Evolutionary conservation across 2,329 filamentous ascomycete species (phyloP), one percentile per base, ranked within the genome.

Genomic region (Torrubiellomyces zombiae): DNA sequence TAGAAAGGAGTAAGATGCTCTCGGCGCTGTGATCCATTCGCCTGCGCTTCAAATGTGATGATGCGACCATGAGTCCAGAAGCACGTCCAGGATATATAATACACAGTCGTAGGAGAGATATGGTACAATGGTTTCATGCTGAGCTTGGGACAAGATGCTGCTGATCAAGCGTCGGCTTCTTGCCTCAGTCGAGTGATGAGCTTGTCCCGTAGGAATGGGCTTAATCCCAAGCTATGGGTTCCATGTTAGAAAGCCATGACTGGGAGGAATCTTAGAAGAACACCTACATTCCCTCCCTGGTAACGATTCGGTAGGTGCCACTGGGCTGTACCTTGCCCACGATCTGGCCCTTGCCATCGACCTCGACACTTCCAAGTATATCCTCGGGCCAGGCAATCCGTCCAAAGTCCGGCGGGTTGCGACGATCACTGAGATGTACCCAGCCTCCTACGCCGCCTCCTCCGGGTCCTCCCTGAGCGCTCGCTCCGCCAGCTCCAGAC

Each of bases 331-430:
- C 65, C 33, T 58, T 60, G 13, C 67, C 67, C 14, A 72, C 51
- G 25, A 75, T 63, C 15, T 60, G 42, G 0, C 73, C 73, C 6
- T 48, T 34, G 2, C 54, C 56, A 39, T 75, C 58, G 5, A 77
- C 72, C 40, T 75, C 65, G 20, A 77, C 57, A 33, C 71, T 76
- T 18, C 72, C 73, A 27, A 78, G 52, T 18, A 78, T 78, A 38
- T 78, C 72, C 38, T 77, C 72, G 2, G 72, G 71, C 57, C 66
- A 75, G 3, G 72, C 69, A 40, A 77, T 76, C 26, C 73, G 50
- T 10, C 72, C 72, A 54, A 61, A 77, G 37, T 75, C 71, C 1
- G 69, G 71, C 3, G 70, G 68, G 25, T 73, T 74, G 26, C 73
- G 53, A 26, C 53, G 39, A 40, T 78, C 73, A 28, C 67, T 73